Evolutionary conservation across 1,284 basidiomycete species (phyloP).

Genomic region (Coriolopsis trogii): DNA sequence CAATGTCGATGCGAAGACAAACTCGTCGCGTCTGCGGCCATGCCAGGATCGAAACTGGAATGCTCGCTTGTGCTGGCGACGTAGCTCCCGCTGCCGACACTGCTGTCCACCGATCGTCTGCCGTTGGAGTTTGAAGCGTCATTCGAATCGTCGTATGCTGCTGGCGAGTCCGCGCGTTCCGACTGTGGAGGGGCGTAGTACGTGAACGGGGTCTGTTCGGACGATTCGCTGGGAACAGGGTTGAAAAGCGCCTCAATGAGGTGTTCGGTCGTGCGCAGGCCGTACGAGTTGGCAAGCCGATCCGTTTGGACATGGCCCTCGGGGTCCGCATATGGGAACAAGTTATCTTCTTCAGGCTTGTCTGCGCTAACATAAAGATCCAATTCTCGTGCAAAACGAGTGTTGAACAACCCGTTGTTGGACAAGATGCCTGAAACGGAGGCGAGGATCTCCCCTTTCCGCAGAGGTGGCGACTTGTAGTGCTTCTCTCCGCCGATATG

Average conservation of each 20-base stretch:
- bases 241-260: constrained; percentile 81
- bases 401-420: constrained; percentile 52
- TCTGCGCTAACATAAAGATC: constrained; percentile 43
- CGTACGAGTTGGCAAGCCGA: constrained; percentile 52
- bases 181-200: constrained; percentile 40
- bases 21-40: constrained; percentile 5
- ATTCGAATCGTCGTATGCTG: constrained; percentile 7
- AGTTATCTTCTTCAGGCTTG: constrained; percentile 14
- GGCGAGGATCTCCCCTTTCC: constrained; percentile 70
- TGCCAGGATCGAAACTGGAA: constrained; percentile 15
- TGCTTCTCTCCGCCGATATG: constrained; percentile 58
- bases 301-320: constrained; percentile 44
- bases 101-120: constrained; percentile 29
- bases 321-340: constrained; percentile 19
- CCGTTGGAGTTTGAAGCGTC: constrained; percentile 13
- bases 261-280: constrained; percentile 63
- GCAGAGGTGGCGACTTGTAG: constrained; percentile 68
- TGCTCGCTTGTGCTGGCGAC: constrained; percentile 21
- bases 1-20: constrained; percentile 26
- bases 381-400: constrained; percentile 50
- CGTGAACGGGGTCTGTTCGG: constrained; percentile 61
- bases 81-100: constrained; percentile 24
- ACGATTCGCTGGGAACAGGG: constrained; percentile 51
- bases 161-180: constrained; percentile 5
- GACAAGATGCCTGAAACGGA: constrained; percentile 65